Conservation (phyloP, 2,329 filamentous ascomycete genomes). For the Alternaria sp. region DNA sequence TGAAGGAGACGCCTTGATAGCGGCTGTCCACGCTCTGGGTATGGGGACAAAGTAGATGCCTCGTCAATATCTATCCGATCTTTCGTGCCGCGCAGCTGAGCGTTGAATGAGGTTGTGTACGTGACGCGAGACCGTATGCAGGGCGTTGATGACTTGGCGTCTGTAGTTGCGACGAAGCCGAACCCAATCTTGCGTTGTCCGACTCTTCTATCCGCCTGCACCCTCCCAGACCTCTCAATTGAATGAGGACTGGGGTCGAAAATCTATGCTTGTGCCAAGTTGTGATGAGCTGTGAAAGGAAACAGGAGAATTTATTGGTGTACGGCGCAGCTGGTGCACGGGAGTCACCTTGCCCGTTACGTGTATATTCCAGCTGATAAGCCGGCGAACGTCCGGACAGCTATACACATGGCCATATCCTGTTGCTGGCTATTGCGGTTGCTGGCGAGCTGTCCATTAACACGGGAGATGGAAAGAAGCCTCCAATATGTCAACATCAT, state of each 20-base stretch:
- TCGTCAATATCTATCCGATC: too few relatives aligned
- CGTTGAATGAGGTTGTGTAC: too few relatives aligned
- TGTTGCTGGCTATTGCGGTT: background rate
- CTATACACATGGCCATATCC: background rate
- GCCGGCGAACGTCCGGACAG: background rate
- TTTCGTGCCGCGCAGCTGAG: too few relatives aligned
- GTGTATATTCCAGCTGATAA: background rate
- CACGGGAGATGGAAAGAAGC: background rate
- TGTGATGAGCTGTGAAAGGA: background rate
- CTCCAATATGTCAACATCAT: background rate
- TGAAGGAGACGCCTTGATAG: conserved; percentile 14
- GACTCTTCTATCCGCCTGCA: background rate
- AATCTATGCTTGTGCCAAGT: background rate
- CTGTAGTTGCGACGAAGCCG: background rate
- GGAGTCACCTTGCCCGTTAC: background rate
- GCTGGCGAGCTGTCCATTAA: background rate
- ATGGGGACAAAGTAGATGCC: too few relatives aligned
- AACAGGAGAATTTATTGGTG: background rate
- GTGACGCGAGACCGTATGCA: background rate
- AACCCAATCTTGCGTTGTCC: background rate
- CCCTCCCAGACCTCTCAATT: background rate
- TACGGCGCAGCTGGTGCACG: background rate
- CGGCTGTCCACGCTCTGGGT: too few relatives aligned
- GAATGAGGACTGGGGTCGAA: background rate
- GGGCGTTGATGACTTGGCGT: background rate